Evolutionary conservation across 2,329 filamentous ascomycete genomes (phyloP), one percentile per base, ranked within the genome.

Genomic region (Elsinoe batatas): DNA sequence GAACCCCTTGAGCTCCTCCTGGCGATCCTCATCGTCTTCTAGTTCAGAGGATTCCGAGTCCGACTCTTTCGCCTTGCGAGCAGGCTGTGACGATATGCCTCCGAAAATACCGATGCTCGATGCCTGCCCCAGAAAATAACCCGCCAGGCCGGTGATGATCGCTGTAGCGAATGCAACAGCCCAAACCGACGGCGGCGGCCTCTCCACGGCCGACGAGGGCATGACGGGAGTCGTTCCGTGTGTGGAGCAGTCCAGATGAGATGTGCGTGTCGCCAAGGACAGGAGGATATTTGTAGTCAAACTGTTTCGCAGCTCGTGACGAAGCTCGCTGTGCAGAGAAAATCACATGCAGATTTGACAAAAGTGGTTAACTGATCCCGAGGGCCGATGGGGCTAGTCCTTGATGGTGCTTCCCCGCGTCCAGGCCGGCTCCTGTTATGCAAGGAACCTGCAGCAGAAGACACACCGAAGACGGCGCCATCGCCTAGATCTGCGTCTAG

Each of bases 71-170:
- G 62, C 58, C 18, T 78, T 73, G 20, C 68, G 71, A 54, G 73
- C 71, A 42, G 42, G 33, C 53, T 38, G 51, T 32, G 53, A 51
- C 50, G 56, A 60, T 50, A 62, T 77, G 58, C 80, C 79, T 15
- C 83, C 78, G 71, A 90, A 90, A 58, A 95, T 73, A 60, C 88
- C 89, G 12, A 95, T 79, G 36, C 79, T 80, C 17, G 80, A 77
- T 15, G 78, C 82, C 67, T 81, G 78, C 56, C 81, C 81, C 58
- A 83, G 69, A 63, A 90, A 81, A 72, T 91, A 95, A 64, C 91
- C 91, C 1, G 82, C 79, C 54, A 93, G 68, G 62, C 87, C 83
- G 60, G 85, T 80, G 56, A 91, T 74, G 59, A 94, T 79, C 61
- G 84, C 83, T 15, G 88, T 90, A 55, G 84, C 82, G 60, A 91